Percentiles rank a stretch among this genome's conserved stretches.
phyloP scores from a whole-genome alignment of 2,329 filamentous ascomycete species.

The Aspergillus sp. region DNA sequence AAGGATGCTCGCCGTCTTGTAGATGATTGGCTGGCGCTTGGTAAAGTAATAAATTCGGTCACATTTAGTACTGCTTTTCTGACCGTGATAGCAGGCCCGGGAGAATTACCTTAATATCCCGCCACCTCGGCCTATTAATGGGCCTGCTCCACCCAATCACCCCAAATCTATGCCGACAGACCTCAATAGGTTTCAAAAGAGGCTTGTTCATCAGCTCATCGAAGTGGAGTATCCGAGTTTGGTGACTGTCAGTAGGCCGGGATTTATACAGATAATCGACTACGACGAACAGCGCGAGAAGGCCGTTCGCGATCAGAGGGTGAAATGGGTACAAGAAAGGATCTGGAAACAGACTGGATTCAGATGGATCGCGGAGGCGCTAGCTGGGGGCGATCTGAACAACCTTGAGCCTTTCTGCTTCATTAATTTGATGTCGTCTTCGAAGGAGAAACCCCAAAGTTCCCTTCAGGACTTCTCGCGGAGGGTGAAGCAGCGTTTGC shows the following conservation, averaged over 20 bases:
- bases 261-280: slow-evolving; percentile 45
- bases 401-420: slow-evolving; percentile 39
- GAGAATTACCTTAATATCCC: slow-evolving; percentile 50
- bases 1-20: slow-evolving; percentile 49
- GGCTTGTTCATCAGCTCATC: slow-evolving; percentile 67
- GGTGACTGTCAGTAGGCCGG: slow-evolving; percentile 38
- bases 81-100: slow-evolving; percentile 22
- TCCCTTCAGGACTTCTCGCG: slow-evolving; percentile 31
- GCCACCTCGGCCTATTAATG: slow-evolving; percentile 22
- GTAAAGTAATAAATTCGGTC: slow-evolving; percentile 20
- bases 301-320: slow-evolving; percentile 29
- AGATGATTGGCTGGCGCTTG: slow-evolving; percentile 46
- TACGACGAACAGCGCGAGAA: slow-evolving; percentile 41
- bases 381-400: slow-evolving; percentile 45
- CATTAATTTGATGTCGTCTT: slow-evolving; percentile 22
- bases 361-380: slow-evolving; percentile 50
- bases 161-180: slow-evolving; percentile 24
- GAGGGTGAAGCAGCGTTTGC: slow-evolving; percentile 44
- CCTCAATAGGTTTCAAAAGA: slow-evolving; percentile 63
- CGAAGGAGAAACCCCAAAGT: slow-evolving; percentile 18
- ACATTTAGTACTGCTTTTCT: neutral
- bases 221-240: slow-evolving; percentile 57
- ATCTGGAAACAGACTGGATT: slow-evolving; percentile 44
- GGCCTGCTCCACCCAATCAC: slow-evolving; percentile 18
- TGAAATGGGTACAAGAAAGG: slow-evolving; percentile 27